A percentile compares a stretch with the other conserved stretches of the same genome.
Conservation (phyloP, 768 basidiomycete species). For the Hericium erinaceus region DNA sequence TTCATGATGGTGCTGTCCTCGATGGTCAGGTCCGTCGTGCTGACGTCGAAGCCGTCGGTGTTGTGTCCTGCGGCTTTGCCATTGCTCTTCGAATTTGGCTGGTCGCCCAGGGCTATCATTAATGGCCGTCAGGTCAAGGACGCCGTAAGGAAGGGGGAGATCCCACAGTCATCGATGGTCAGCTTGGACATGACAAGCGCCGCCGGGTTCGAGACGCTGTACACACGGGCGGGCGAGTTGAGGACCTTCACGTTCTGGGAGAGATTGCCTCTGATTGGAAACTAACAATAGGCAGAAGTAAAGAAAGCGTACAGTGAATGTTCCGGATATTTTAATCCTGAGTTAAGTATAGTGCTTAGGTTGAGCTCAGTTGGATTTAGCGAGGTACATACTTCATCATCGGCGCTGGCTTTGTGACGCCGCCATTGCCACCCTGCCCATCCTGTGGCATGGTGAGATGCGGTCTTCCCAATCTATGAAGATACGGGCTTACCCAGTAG, state of each 20-base stretch:
- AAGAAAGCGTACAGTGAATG: constrained; percentile 21
- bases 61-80: constrained; percentile 40
- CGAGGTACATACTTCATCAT: constrained; percentile 29
- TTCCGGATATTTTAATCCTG: constrained; percentile 33
- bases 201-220: constrained; percentile 22
- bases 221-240: constrained; percentile 30
- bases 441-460: constrained; percentile 11
- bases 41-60: constrained; percentile 23
- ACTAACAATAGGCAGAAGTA: not conserved
- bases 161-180: constrained; percentile 46
- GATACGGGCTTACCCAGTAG: constrained; percentile 29
- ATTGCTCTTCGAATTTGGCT: constrained; percentile 40
- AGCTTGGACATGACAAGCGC: constrained; percentile 34
- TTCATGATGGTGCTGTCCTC: constrained; percentile 20
- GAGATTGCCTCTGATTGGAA: not conserved
- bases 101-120: constrained; percentile 38
- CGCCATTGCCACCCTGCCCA: constrained; percentile 22
- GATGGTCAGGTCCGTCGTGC: constrained; percentile 20
- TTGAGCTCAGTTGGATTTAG: not conserved
- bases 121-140: not conserved
- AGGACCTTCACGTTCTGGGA: constrained; percentile 26
- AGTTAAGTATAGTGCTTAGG: not conserved
- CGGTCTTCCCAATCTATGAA: not conserved
- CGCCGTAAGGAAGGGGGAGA: not conserved
- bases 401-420: constrained; percentile 23